These are phyloP conservation scores for Odontarrhena argentea DNA, from an alignment of 345 rosid species.

Conservation along the genomic window DNA sequence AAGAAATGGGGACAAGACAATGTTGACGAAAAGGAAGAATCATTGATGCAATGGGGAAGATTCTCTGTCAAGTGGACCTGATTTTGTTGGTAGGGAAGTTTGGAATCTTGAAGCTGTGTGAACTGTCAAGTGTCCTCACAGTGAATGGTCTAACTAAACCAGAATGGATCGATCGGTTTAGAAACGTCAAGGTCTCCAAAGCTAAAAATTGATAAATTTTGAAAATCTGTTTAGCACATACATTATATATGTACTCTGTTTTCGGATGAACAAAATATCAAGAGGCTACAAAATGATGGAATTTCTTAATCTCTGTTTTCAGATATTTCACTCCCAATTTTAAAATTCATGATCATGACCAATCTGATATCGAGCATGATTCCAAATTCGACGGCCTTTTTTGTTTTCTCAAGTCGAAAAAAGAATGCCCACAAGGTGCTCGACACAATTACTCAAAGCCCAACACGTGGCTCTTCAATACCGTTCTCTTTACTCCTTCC, in stretches of 20 bases:
- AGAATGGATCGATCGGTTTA: not conserved
- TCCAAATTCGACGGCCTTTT: not conserved
- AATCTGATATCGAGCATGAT: too few relatives aligned
- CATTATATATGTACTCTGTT: too few relatives aligned
- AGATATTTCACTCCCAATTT: too few relatives aligned
- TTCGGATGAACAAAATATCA: too few relatives aligned
- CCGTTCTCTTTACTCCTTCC: not conserved
- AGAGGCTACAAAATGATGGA: too few relatives aligned
- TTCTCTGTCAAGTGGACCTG: conserved; percentile 38
- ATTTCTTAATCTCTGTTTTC: too few relatives aligned
- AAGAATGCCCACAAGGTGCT: conserved; percentile 15
- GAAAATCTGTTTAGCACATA: too few relatives aligned
- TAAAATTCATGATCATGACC: too few relatives aligned
- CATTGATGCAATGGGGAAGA: conserved; percentile 35
- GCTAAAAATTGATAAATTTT: too few relatives aligned
- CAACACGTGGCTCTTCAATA: not conserved
- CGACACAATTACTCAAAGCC: conserved; percentile 12
- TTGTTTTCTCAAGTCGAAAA: not conserved
- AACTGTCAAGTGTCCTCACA: conserved; percentile 1
- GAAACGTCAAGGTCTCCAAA: too few relatives aligned
- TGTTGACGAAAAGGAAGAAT: conserved; percentile 36
- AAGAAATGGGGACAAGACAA: conserved; percentile 17
- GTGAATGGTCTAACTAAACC: conserved; percentile 10
- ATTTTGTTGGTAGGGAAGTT: conserved; percentile 3
- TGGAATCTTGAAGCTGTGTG: conserved; percentile 7